Evolutionary conservation across 2,329 filamentous ascomycete genomes (phyloP).

Genomic region (Zalaria sp.): DNA sequence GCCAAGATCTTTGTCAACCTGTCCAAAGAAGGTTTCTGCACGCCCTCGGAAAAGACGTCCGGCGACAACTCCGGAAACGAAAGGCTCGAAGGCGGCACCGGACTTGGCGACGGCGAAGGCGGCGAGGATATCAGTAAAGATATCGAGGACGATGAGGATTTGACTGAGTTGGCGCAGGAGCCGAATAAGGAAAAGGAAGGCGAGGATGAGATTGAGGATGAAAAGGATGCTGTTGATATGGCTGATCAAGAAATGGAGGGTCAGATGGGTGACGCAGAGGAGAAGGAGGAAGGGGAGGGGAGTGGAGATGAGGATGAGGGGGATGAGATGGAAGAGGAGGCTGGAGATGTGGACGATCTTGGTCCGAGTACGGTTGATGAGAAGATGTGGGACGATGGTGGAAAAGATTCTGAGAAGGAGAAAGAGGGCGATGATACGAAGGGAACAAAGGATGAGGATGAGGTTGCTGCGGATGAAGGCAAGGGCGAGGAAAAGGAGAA

Average conservation of each 20-base stretch:
- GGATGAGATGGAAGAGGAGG: constrained; percentile 74
- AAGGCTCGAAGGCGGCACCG: constrained; percentile 80
- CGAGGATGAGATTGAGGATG: constrained; percentile 53
- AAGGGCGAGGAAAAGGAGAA: constrained; percentile 26
- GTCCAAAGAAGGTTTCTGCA: constrained; percentile 78
- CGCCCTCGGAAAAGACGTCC: constrained; percentile 60
- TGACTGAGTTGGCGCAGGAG: constrained; percentile 82
- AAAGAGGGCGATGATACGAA: constrained; percentile 51
- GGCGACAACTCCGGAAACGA: constrained; percentile 34
- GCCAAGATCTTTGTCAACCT: constrained; percentile 67
- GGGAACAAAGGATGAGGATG: constrained; percentile 34
- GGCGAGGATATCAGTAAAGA: constrained; percentile 98
- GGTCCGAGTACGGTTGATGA: constrained; percentile 87
- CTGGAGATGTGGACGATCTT: constrained; percentile 79
- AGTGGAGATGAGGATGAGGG: constrained; percentile 50
- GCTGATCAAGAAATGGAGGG: constrained; percentile 85
- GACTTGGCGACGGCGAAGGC: constrained; percentile 86
- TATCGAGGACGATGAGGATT: constrained; percentile 81
- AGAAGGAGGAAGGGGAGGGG: constrained; percentile 36
- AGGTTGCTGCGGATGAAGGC: constrained; percentile 32
- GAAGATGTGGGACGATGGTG: constrained; percentile 92
- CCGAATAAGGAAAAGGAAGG: constrained; percentile 40
- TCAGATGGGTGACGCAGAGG: constrained; percentile 51
- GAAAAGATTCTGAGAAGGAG: constrained; percentile 65
- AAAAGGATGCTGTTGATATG: constrained; percentile 83